Evolutionary conservation across 495 filamentous ascomycete species (phyloP).

Genomic region (Delitschia confertaspora): DNA sequence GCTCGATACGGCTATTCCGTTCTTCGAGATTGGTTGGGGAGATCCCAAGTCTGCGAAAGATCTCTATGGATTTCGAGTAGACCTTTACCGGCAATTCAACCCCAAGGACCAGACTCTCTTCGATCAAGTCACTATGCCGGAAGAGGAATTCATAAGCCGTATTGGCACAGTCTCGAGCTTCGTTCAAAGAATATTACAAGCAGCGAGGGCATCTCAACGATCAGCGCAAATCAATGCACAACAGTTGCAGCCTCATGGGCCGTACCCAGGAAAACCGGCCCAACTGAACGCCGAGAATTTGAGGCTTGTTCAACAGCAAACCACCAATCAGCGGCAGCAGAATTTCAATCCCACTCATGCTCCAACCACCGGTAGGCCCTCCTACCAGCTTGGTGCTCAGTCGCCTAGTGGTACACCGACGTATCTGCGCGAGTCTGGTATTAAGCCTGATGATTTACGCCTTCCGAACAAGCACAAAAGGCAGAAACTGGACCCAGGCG

Average conservation of each 20-base stretch:
- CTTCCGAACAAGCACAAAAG: slow-evolving; percentile 50
- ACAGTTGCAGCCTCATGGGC: background rate
- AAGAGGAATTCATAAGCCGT: slow-evolving; percentile 6
- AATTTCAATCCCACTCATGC: slow-evolving; percentile 45
- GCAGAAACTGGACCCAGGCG: slow-evolving; percentile 35
- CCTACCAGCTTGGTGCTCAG: slow-evolving; percentile 58
- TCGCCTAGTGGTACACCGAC: slow-evolving; percentile 64
- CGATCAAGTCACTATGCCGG: slow-evolving; percentile 9
- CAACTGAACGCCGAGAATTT: slow-evolving; percentile 58
- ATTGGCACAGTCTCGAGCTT: slow-evolving; percentile 9
- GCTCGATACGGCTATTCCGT: slow-evolving; percentile 12
- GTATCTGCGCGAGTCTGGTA: slow-evolving; percentile 39
- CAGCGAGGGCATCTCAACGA: slow-evolving; percentile 1
- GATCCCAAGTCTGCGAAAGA: slow-evolving; percentile 4
- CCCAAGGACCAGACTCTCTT: slow-evolving; percentile 9
- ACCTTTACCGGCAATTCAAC: slow-evolving; percentile 13
- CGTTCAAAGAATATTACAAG: slow-evolving; percentile 7
- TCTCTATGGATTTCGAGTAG: background rate
- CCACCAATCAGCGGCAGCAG: slow-evolving; percentile 3
- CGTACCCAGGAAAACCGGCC: slow-evolving; percentile 3
- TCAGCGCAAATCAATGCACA: slow-evolving; percentile 1
- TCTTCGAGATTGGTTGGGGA: slow-evolving; percentile 12
- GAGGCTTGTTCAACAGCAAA: slow-evolving; percentile 7
- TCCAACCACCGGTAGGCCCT: slow-evolving; percentile 55
- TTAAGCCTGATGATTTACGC: slow-evolving; percentile 45